Conservation (phyloP, 1,139 yeast genomes). For the Debaryomycetaceae sp. region DNA sequence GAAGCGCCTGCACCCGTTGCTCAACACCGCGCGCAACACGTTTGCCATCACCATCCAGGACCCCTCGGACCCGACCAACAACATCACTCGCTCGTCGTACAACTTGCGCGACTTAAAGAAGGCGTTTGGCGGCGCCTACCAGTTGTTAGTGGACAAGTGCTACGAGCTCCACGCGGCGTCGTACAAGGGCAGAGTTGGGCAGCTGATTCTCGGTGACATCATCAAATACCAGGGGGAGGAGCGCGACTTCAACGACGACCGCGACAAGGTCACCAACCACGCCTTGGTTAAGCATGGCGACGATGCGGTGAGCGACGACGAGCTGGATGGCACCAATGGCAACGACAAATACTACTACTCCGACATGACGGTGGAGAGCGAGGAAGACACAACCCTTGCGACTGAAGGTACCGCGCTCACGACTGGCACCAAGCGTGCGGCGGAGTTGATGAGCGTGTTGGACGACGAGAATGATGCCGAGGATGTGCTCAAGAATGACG, state of each 20-base stretch:
- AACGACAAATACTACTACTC: slow-evolving; percentile 39
- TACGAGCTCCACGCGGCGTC: slow-evolving; percentile 55
- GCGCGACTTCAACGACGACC: slow-evolving; percentile 77
- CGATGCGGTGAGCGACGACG: slow-evolving; percentile 14
- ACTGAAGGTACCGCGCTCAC: slow-evolving; percentile 9
- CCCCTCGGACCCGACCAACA: slow-evolving; percentile 79
- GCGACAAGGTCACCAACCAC: slow-evolving; percentile 57
- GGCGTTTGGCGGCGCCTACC: slow-evolving; percentile 91
- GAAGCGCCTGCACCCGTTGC: slow-evolving; percentile 50
- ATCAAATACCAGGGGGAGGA: slow-evolving; percentile 71
- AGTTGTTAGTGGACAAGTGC: slow-evolving; percentile 68
- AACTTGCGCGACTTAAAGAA: slow-evolving; percentile 77
- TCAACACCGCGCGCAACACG: slow-evolving; percentile 51
- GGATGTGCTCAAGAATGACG: slow-evolving; percentile 7
- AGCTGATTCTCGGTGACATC: slow-evolving; percentile 76
- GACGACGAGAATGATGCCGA: slow-evolving; percentile 14
- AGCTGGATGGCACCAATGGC: slow-evolving; percentile 29
- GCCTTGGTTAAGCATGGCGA: slow-evolving; percentile 41
- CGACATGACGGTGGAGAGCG: slow-evolving; percentile 41
- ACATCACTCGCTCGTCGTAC: slow-evolving; percentile 82
- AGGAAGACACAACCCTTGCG: slow-evolving; percentile 18
- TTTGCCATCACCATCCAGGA: slow-evolving; percentile 82
- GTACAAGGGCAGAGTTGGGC: slow-evolving; percentile 64
- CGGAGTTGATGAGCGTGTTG: slow-evolving; percentile 25
- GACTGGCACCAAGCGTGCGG: slow-evolving; percentile 19